These are phyloP conservation scores for Simplicillium sp. DNA, from an alignment of 2,329 filamentous ascomycete genomes.

Conservation along the genomic window DNA sequence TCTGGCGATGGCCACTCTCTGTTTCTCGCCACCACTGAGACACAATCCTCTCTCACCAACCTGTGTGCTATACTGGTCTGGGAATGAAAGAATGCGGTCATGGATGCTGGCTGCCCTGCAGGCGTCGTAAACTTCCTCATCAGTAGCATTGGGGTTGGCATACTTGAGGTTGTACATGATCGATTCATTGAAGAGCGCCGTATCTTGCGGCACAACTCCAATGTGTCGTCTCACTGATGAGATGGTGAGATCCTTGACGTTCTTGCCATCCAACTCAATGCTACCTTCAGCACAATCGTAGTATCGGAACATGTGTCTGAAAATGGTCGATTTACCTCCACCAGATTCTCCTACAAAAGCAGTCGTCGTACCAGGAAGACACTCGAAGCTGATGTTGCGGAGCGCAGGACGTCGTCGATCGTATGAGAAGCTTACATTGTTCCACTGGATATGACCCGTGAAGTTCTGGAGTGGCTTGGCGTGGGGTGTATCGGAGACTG, in stretches of 20 bases:
- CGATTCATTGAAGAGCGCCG: constrained; percentile 87
- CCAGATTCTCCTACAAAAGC: constrained; percentile 95
- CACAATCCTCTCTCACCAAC: constrained; percentile 84
- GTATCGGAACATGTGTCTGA: constrained; percentile 91
- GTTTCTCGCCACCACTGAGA: constrained; percentile 85
- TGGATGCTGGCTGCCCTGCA: constrained; percentile 86
- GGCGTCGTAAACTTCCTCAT: constrained; percentile 73
- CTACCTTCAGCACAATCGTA: constrained; percentile 76
- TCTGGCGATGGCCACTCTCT: constrained; percentile 85
- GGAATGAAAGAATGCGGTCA: constrained; percentile 82
- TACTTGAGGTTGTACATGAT: constrained; percentile 94
- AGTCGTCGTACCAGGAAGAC: constrained; percentile 82
- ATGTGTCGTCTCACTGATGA: constrained; percentile 88
- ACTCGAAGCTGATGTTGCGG: constrained; percentile 75
- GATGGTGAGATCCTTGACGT: constrained; percentile 81
- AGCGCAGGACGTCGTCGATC: constrained; percentile 79
- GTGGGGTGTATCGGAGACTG: constrained; percentile 68
- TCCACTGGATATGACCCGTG: constrained; percentile 75
- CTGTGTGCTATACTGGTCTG: constrained; percentile 80
- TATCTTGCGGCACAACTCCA: constrained; percentile 94
- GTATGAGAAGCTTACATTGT: constrained; percentile 85
- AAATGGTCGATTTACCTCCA: constrained; percentile 93
- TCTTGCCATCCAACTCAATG: constrained; percentile 75
- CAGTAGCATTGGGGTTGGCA: constrained; percentile 69
- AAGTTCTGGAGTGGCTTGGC: constrained; percentile 58